Conservation (phyloP, 176 grass and related monocot species). For the Phoenix roebelenii region DNA sequence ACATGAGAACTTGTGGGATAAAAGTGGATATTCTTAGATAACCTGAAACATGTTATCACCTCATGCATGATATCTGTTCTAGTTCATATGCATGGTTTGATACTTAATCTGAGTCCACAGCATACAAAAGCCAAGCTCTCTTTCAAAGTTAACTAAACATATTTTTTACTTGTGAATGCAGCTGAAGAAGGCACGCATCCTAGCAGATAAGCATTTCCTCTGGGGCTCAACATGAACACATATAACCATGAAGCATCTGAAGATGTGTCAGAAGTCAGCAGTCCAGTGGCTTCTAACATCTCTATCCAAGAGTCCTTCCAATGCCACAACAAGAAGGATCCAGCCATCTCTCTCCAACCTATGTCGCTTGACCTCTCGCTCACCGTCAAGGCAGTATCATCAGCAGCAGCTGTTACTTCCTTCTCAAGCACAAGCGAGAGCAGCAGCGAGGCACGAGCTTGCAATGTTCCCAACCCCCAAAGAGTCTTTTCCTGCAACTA, state of each 20-base stretch:
- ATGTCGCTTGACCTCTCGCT: slow-evolving; percentile 3
- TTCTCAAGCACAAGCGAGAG: slow-evolving; percentile 10
- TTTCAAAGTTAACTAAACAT: too few relatives aligned
- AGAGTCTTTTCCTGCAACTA: slow-evolving; percentile 38
- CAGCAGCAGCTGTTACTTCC: not conserved
- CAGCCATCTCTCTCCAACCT: not conserved
- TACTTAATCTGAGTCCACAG: too few relatives aligned
- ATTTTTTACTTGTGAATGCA: not conserved
- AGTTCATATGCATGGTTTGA: too few relatives aligned
- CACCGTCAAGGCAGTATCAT: not conserved
- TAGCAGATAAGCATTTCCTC: not conserved
- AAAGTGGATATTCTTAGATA: too few relatives aligned
- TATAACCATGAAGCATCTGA: not conserved
- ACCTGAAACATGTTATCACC: too few relatives aligned
- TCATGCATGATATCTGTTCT: too few relatives aligned
- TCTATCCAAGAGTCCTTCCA: not conserved
- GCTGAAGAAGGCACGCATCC: not conserved
- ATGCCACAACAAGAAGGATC: not conserved
- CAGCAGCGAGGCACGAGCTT: not conserved
- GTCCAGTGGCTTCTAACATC: slow-evolving; percentile 5
- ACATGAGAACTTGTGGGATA: too few relatives aligned
- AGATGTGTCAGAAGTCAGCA: slow-evolving; percentile 8
- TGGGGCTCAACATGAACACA: not conserved
- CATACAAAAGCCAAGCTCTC: too few relatives aligned
- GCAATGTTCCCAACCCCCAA: not conserved